Percentiles rank a stretch among this genome's conserved stretches.
Evolutionary conservation across 495 filamentous ascomycete genomes (phyloP).

Genomic region (Neurospora tetraspora): DNA sequence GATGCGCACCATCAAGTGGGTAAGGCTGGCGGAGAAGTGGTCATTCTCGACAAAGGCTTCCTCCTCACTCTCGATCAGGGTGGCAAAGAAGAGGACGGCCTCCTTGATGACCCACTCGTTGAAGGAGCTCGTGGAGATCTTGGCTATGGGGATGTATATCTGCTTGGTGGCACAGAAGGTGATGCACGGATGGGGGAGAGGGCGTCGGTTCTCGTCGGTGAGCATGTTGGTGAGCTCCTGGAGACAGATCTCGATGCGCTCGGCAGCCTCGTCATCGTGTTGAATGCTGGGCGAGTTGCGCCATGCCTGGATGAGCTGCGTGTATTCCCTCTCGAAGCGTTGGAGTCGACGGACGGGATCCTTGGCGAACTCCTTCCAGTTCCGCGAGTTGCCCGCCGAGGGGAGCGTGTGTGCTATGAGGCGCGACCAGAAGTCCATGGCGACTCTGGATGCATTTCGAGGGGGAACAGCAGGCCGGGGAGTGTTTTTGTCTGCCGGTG

Average conservation of each 20-base stretch:
- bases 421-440: slow-evolving; percentile 65
- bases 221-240: slow-evolving; percentile 67
- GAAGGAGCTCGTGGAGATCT: slow-evolving; percentile 69
- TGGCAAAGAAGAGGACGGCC: slow-evolving; percentile 75
- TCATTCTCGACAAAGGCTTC: slow-evolving; percentile 83
- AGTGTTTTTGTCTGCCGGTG: not conserved
- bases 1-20: slow-evolving; percentile 65
- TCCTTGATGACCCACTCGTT: slow-evolving; percentile 72
- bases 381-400: slow-evolving; percentile 43
- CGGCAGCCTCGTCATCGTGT: slow-evolving; percentile 43
- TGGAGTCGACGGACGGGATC: slow-evolving; percentile 79
- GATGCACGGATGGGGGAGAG: slow-evolving; percentile 81
- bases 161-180: slow-evolving; percentile 72
- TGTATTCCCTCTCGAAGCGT: slow-evolving; percentile 82
- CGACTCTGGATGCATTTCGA: slow-evolving; percentile 27
- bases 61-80: slow-evolving; percentile 90
- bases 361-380: slow-evolving; percentile 46
- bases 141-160: slow-evolving; percentile 76
- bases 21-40: slow-evolving; percentile 72
- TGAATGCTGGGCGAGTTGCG: slow-evolving; percentile 50
- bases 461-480: not conserved
- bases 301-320: slow-evolving; percentile 78
- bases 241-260: slow-evolving; percentile 41
- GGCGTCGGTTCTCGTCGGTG: slow-evolving; percentile 78
- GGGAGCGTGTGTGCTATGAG: slow-evolving; percentile 72